Conservation (phyloP, 495 filamentous ascomycete species). For the Rusavskia elegans region DNA sequence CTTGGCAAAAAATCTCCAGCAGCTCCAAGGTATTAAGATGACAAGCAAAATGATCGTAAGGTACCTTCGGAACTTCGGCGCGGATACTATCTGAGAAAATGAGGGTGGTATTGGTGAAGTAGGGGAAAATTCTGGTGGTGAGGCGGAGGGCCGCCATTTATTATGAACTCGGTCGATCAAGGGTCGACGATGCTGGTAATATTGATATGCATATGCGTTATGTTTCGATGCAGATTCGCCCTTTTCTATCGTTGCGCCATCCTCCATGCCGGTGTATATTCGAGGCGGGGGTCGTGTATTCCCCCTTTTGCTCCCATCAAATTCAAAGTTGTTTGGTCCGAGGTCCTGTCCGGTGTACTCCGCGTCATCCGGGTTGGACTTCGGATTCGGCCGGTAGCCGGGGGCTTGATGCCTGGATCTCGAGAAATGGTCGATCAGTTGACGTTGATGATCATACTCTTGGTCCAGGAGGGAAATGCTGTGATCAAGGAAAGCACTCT, state of each 20-base stretch:
- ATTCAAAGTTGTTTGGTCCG: background rate
- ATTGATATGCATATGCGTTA: slow-evolving; percentile 10
- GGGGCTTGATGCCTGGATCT: background rate
- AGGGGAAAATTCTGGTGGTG: slow-evolving; percentile 16
- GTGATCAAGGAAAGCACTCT: background rate
- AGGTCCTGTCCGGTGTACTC: background rate
- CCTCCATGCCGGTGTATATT: background rate
- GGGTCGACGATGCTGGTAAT: slow-evolving; percentile 14
- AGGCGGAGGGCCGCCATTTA: slow-evolving; percentile 25
- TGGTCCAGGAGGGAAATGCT: background rate
- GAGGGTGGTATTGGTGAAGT: slow-evolving; percentile 8
- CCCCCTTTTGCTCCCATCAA: background rate
- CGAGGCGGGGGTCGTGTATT: background rate
- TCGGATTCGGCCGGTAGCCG: background rate
- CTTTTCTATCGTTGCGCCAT: background rate
- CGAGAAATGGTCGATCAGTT: background rate
- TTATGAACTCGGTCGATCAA: slow-evolving; percentile 31
- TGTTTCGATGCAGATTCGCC: slow-evolving; percentile 1
- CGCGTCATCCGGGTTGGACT: background rate
- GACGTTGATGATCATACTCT: background rate
- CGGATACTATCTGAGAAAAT: slow-evolving; percentile 18
- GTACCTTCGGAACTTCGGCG: slow-evolving; percentile 33
- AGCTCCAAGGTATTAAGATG: slow-evolving; percentile 20
- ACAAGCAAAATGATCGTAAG: slow-evolving; percentile 26
- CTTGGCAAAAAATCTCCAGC: slow-evolving; percentile 26